phyloP scores from a whole-genome alignment of 2,329 filamentous ascomycete genomes.

The Sclerotinia nivalis region DNA sequence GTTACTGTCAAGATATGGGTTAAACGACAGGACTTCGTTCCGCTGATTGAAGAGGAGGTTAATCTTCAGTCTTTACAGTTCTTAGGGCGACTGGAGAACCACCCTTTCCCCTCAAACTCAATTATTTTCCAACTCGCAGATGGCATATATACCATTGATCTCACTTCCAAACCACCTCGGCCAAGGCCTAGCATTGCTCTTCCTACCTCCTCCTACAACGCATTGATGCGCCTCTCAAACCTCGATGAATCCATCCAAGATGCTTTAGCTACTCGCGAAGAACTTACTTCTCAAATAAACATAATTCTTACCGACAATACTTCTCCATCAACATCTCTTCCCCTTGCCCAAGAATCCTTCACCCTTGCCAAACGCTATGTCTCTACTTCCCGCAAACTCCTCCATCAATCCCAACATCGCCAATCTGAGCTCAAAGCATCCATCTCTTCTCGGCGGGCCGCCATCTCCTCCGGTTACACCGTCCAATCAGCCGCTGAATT shows the following conservation, averaged over 20 bases:
- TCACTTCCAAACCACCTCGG: slow-evolving; percentile 48
- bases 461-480: slow-evolving; percentile 65
- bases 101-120: slow-evolving; percentile 77
- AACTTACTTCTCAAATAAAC: slow-evolving; percentile 78
- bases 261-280: slow-evolving; percentile 73
- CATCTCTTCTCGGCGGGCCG: slow-evolving; percentile 62
- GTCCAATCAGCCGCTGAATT: slow-evolving; percentile 58
- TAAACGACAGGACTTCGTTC: slow-evolving; percentile 56
- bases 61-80: slow-evolving; percentile 75
- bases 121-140: slow-evolving; percentile 83
- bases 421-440: slow-evolving; percentile 69
- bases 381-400: slow-evolving; percentile 62
- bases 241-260: slow-evolving; percentile 91
- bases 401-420: slow-evolving; percentile 61
- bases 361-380: slow-evolving; percentile 56
- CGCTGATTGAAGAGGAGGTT: slow-evolving; percentile 70
- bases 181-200: slow-evolving; percentile 55
- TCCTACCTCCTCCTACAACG: slow-evolving; percentile 79
- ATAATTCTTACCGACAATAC: slow-evolving; percentile 47
- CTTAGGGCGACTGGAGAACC: slow-evolving; percentile 69
- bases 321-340: slow-evolving; percentile 48
- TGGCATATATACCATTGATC: slow-evolving; percentile 80
- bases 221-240: slow-evolving; percentile 83
- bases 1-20: slow-evolving; percentile 76
- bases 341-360: slow-evolving; percentile 52